Evolutionary conservation across 306 rosid species (phyloP), one percentile per base, ranked within the genome.

Genomic region (Crataegus laevigata): DNA sequence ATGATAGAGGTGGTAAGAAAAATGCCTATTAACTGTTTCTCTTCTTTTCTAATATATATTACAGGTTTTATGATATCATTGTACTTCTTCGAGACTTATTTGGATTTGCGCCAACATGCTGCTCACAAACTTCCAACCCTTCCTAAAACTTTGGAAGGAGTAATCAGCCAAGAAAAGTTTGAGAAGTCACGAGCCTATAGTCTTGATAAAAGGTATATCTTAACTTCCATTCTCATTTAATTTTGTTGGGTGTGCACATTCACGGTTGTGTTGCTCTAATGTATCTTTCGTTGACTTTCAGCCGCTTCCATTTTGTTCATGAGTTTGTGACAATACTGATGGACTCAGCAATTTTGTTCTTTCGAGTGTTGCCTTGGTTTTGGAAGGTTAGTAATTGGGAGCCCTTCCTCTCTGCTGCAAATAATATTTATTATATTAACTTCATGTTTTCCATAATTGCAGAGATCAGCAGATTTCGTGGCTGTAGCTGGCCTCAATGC

Each of bases 161-260:
- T 94, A 45, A 92, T 94, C 79, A 87, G 97, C 84, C 93, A 90
- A 77, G 99, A 92, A 85, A 94, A 94, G 73, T 94, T 94, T 82
- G 84, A 86, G 81, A 92, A 94, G 77, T 92, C 99, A 51, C 90
- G 93, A 71, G 96, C 96, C 73, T 94, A 94, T 75, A 88, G 96
- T 86, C 89, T 94, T 77, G 99, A 94, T 82, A 94, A 91, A 85
- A 94, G 98, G 98, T 91, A 82, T 62, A 77, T 51, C 36, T 63
- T 21, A 65, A 75, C 47, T 72, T 2, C 58, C 24, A 4, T 59
- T 55, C 40, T 42, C 26, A 38, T 40, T 40, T n/a, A 38, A 29
- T 24, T 15, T 57, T 57, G 10, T 10, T 25, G 3, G 61, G 6
- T 1, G 40, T 38, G 26, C 6, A 11, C 5, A 0, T 59, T 22